Base-by-base conservation (phyloP, 2,329 filamentous ascomycete species). In the Calcarisporium arbuscula region DNA sequence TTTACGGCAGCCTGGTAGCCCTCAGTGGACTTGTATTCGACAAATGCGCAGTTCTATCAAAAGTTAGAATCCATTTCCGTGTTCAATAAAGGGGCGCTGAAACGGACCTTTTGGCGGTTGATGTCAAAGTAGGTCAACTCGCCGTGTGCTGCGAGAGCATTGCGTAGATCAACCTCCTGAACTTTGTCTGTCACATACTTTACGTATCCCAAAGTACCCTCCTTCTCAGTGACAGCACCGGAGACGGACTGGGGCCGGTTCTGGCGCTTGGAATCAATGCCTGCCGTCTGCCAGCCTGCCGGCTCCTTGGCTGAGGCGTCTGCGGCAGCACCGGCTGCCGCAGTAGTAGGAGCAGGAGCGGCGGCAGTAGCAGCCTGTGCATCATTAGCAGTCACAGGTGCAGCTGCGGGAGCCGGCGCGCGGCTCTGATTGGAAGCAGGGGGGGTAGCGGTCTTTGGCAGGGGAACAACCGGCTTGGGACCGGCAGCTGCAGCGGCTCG, bases 101-200 rank as follows among this genome's bases (percentile, higher is more conserved):
- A 6, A 57, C 64, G 41, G 60, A 95, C 89, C 84, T 95, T 95
- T 51, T 75, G 65, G 41, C 84, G 80, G 63, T 85, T 88, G 50
- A 90, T 75, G 38, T 88, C 85, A 45, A 89, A 86, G 52, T 82
- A 80, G 36, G 71, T 69, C 38, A 89, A 60, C 52, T 82, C 74
- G 44, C 85, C 82, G 47, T 81, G 88, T 49, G 80, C 77, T 48
- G 78, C 70, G 33, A 98, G 68, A 35, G 77, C 73, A 34, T 72
- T 70, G 59, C 74, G 82, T 40, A 98, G 70, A 30, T 86, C 77
- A 26, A 78, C 75, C 11, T 80, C 74, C 55, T 85, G 76, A 34
- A 98, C 81, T 64, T 88, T 89, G 21, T 94, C 88, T 32, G 81
- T 90, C 32, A 96, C 90, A 51, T 90, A 94, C 71, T 95, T 95